Evolutionary conservation across 306 rosid species (phyloP).

Genomic region (Albizia julibrissin): DNA sequence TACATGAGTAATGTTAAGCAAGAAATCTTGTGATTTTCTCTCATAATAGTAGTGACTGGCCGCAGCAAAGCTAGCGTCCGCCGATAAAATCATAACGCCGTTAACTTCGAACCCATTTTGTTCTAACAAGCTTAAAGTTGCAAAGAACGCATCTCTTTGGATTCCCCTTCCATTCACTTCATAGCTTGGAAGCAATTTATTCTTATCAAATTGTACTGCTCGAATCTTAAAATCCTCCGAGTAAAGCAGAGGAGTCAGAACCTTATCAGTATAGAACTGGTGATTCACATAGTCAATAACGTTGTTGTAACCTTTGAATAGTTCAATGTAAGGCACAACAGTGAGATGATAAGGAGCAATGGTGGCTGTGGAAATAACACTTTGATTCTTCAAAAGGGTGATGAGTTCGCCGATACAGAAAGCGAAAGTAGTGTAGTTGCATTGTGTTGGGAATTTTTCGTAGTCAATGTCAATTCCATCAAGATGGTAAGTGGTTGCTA

Average conservation of each 20-base stretch:
- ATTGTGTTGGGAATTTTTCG: conserved; percentile 44
- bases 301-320: conserved; percentile 33
- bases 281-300: conserved; percentile 57
- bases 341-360: conserved; percentile 58
- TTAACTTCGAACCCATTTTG: conserved; percentile 42
- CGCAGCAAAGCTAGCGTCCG: conserved; percentile 42
- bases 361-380: conserved; percentile 49
- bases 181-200: conserved; percentile 3
- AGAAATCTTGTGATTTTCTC: conserved; percentile 58
- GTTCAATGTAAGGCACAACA: conserved; percentile 40
- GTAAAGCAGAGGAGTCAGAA: conserved; percentile 39
- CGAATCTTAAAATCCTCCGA: conserved; percentile 38
- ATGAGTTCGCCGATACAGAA: conserved; percentile 64
- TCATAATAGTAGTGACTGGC: conserved; percentile 41
- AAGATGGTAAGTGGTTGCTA: conserved; percentile 42
- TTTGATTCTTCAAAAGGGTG: conserved; percentile 48
- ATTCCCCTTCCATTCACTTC: conserved; percentile 44
- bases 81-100: conserved; percentile 66
- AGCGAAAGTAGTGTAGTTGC: conserved; percentile 34
- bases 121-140: conserved; percentile 40
- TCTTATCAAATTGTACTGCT: conserved; percentile 29
- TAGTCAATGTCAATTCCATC: conserved; percentile 62
- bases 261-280: conserved; percentile 60
- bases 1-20: conserved; percentile 38
- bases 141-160: conserved; percentile 57